phyloP scores from a whole-genome alignment of 2,329 filamentous ascomycete species.

The Alternaria sp. region DNA sequence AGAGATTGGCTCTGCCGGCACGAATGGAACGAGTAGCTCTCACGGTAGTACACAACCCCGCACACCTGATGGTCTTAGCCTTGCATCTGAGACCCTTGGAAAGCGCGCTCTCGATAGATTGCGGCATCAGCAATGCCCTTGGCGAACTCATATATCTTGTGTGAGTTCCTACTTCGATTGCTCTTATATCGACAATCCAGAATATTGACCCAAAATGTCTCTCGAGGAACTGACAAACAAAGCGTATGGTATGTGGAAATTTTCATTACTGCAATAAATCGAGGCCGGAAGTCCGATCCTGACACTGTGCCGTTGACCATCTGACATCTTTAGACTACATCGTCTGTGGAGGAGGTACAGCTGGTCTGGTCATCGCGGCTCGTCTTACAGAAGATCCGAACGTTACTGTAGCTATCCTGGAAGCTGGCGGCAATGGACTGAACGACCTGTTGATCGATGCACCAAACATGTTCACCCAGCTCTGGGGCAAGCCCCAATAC shows the following conservation, averaged over 20 bases:
- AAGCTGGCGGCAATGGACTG: constrained; percentile 41
- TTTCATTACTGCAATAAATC: not conserved
- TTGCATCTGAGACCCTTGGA: not conserved
- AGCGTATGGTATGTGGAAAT: constrained; percentile 22
- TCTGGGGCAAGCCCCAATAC: constrained; percentile 42
- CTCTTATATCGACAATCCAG: not conserved
- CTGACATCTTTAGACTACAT: constrained; percentile 23
- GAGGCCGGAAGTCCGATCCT: not conserved
- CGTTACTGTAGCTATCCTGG: constrained; percentile 38
- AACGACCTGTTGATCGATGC: constrained; percentile 41
- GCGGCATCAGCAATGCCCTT: not conserved
- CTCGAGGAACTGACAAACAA: constrained; percentile 32
- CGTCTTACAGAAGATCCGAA: constrained; percentile 39
- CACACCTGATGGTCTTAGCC: not conserved
- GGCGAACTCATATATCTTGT: not conserved
- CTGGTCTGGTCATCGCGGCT: constrained; percentile 42
- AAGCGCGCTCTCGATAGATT: not conserved
- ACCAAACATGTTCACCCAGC: constrained; percentile 36
- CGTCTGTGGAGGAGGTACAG: constrained; percentile 42
- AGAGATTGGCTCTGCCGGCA: not conserved
- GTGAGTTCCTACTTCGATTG: too few relatives aligned
- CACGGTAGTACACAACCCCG: not conserved
- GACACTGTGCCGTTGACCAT: not conserved
- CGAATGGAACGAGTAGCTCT: not conserved
- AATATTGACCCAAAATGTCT: constrained; percentile 26